Evolutionary conservation across 805 yeast species (phyloP), one percentile per base, ranked within the genome.

Genomic region (Scheffersomyces stipitis): DNA sequence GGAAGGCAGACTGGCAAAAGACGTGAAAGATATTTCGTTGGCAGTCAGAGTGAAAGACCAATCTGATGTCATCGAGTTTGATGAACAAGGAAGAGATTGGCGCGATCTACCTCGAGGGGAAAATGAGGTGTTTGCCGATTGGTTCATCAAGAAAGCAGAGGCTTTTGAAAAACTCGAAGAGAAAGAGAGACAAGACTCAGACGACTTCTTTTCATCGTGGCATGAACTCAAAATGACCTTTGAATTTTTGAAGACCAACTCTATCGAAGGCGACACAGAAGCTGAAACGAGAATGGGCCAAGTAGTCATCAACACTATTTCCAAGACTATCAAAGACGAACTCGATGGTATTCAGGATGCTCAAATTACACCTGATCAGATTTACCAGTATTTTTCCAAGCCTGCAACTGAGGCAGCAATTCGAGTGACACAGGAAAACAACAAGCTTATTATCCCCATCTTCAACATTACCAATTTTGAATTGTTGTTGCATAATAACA

Each of bases 41-140:
- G 60, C 60, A 1, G 43, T 50, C 9, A 44, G 60, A 18, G 41
- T 50, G 4, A 40, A 40, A 15, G 54, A 41, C 10, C 1, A 30
- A 31, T 13, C 18, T 4, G 49, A 46, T 24, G 45, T 44, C 3
- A 60, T 76, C 26, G 79, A 76, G 33, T 74, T 77, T 53, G 86
- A 80, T 52, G 72, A 75, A 18, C 54, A 67, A 31, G 87, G 86
- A 0, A 64, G 76, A 24, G 89, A 83, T 58, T 81, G 89, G 86
- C 62, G 88, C 48, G 89, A 82, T 55, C 66, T 81, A 9, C 83
- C 86, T 3, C 62, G 88, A 33, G 86, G 78, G 3, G 65, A 64
- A 1, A 83, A 83, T 51, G 56, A 61, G 9, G 33, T 45, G 7
- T 56, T 46, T 36, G 46, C 50, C 9, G 41, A 37, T 2, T 43